Evolutionary conservation across 306 rosid species (phyloP).

Genomic region (Canavalia ensiformis): DNA sequence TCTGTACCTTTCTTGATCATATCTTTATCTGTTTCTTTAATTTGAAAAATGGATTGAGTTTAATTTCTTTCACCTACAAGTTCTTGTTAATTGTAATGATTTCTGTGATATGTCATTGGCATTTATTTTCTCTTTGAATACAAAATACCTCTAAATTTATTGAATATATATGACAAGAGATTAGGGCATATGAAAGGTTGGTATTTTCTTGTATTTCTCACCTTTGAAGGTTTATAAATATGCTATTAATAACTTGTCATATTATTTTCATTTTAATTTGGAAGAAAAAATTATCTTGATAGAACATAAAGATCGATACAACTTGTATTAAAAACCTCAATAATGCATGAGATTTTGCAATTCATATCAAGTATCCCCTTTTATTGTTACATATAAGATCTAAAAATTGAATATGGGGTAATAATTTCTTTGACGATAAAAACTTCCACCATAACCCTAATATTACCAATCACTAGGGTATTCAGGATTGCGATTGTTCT

Average conservation of each 20-base stretch:
- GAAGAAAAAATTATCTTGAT: neutral
- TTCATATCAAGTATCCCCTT: too few relatives aligned
- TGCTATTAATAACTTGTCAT: neutral
- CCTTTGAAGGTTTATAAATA: neutral
- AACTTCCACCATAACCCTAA: neutral
- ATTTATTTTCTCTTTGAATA: neutral
- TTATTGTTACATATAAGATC: too few relatives aligned
- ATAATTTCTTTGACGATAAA: neutral
- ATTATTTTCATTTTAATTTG: neutral
- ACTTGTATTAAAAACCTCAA: too few relatives aligned
- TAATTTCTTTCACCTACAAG: neutral
- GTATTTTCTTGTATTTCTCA: neutral
- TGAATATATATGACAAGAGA: neutral
- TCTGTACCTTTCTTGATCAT: slow-evolving; percentile 5
- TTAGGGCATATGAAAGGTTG: neutral
- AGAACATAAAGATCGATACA: neutral
- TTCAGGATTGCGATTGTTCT: neutral
- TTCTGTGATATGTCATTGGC: neutral
- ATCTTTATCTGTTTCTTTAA: neutral
- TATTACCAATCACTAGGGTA: neutral
- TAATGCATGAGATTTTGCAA: too few relatives aligned
- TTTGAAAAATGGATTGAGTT: neutral
- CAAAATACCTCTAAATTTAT: neutral
- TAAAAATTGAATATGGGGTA: too few relatives aligned
- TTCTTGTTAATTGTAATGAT: neutral